Base-by-base conservation (phyloP, 164 flowering plant genomes). In the Piper betle region DNA sequence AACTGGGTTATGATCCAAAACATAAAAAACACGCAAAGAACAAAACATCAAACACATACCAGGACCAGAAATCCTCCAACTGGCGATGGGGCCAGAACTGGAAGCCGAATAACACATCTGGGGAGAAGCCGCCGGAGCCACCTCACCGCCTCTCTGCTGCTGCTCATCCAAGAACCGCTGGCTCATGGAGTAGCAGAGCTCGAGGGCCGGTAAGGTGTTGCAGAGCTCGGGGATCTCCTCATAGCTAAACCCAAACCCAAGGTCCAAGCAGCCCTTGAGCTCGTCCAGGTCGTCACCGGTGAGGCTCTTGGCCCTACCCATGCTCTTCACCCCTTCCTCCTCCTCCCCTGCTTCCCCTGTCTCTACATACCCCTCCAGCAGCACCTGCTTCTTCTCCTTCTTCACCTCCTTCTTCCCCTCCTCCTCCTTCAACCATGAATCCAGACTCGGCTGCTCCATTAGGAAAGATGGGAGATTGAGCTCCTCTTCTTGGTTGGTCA, bases 191-290 rank as follows among this genome's bases (percentile, higher is more conserved):
- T 90, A 90, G 60, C 97, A 90, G 17, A 90, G 82, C 73, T 90
- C 92, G 25, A 90, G 82, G 53, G 97, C 97, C 12, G 97, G 97
- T 68, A 87, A 64, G 19, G 94, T 87, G 72, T 83, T 83, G 70
- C 86, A 87, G 57, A 87, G 88, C 75, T 87, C 97, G 0, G 97
- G 97, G 50, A 90, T 90, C 70, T 87, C 97, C 10, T 87, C 87
- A 66, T 87, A 90, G 64, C 79, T 82, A 65, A 90, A 90, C 6
- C 89, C 89, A 73, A 90, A 90, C 8, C 97, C 95, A 9, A 90
- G 82, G 79, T 90, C 97, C 65, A 87, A 59, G 64, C 95, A 90
- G 4, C 95, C 97, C 58, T 85, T 90, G n/a, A 87, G 67, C 71
- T 87, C 94, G 50, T 83, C 90, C 4, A 84, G 79, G 71, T 86